Evolutionary conservation across 805 yeast species (phyloP), one percentile per base, ranked within the genome.

Genomic region (Danielia reshetovae): DNA sequence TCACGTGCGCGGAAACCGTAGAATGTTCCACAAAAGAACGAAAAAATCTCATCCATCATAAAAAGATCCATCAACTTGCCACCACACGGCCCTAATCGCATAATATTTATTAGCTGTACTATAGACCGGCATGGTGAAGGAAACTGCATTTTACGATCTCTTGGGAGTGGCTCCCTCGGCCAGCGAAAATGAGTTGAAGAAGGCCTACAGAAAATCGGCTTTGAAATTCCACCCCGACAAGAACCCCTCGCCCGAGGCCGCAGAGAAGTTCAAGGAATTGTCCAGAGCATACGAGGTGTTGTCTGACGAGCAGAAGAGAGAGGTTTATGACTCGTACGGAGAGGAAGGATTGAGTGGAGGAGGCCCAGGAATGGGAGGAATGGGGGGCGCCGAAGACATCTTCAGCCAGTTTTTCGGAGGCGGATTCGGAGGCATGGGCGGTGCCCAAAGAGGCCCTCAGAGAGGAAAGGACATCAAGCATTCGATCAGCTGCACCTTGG

Each of bases 391-490:
- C 30, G 89, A 81, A 39, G 87, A 81, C 53, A 69, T 81, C 57
- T 81, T 81, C 60, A 75, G 85, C 11, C 93, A 84, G 61, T 84
- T 85, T 76, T 85, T 85, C 59, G 81, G 80, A 48, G 81, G 77
- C 44, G 68, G 72, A 49, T 66, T 66, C 35, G 70, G 71, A 24
- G 75, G 75, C 56, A 79, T 78, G 34, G 80, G 77, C 34, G 76
- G 75, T 23, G 78, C 81, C 40, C 81, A 79, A 39, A 74, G 81
- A 51, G 95, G 96, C 36, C 97, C 97, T 39, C 74, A 79, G 54
- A 79, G 79, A 60, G 95, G 96, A 55, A 79, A 79, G 57, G 97
- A 93, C 62, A 89, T 93, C 64, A 87, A 81, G 57, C 97, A 93
- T 64, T 75, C 86, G 32, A 75, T 93, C 54, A 62, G 76, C 35